Base-by-base conservation (phyloP, 192 early-diverging fungal genomes). In the Gorgonomyces haynaldii region DNA sequence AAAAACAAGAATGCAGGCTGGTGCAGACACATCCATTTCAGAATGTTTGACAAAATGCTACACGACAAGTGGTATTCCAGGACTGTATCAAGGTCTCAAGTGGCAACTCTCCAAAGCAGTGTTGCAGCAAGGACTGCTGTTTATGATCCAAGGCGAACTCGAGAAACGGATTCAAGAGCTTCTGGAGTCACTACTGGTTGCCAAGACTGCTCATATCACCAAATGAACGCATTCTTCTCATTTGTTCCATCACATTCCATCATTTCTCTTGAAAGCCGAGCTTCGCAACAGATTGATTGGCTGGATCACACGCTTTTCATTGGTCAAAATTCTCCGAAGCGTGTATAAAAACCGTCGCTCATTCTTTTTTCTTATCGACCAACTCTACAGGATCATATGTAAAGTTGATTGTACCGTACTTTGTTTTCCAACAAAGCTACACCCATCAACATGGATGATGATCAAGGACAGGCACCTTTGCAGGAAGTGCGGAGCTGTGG, bases 81-180 rank as follows among this genome's bases (percentile, higher is more conserved):
- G 52, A 51, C 30, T 54, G 23, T 53, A 51, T 29, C 9, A 78
- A 55, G 89, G 89, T 27, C 88, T 92, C 84, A 71, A 84, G 63
- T 74, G 83, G 15, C 89, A 92, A 65, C 86, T 92, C 47, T 65
- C 78, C 60, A 92, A 92, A 69, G 86, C 88, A 13, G 89, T 92
- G 16, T 66, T 92, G 41, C 82, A 82, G 0, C 89, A 92, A 57
- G 89, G 87, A 19, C 56, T 92, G 37, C 64, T 92, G 50, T 88
- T 92, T 52, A 79, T 84, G 74, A 76, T 84, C 59, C 89, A 90
- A 55, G 89, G 89, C 57, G 76, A 83, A 50, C 68, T 88, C 3
- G 16, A 20, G 5, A 20, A 35, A 34, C 9, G 9, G 9, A 9
- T 34, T n/a, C 8, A 8, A n/a, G 8, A 34, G 9, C 8, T 34